Base-by-base conservation (phyloP, 371 early-diverging fungal species). In the Mortierella sp. region DNA sequence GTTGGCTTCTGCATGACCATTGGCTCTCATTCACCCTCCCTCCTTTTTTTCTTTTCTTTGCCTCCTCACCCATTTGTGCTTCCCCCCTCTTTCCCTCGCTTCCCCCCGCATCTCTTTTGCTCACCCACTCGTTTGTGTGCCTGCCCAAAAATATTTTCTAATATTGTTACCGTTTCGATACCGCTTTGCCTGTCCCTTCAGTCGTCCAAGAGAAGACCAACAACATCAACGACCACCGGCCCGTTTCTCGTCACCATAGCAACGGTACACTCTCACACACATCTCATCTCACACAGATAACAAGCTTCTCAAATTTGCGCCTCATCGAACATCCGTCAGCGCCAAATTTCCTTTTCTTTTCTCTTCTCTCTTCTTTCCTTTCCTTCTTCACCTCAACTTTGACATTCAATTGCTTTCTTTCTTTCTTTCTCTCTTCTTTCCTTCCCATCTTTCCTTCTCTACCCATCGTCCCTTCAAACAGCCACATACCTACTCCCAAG, bases 241-340 rank as follows among this genome's bases (percentile, higher is more conserved):
- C n/a, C n/a, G n/a, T 61, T 34, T 61, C 34, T 61, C 8, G 37
- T 54, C n/a, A 6, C n/a, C 2, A 6, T 9, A 21, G 19, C 37
- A 64, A 34, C 34, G 37, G 24, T 10, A 37, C 64, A 64, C 57
- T 34, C 61, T 4, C 28, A 37, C 64, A 37, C 31, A 57, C 26
- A 57, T n/a, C n/a, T n/a, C n/a, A n/a, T n/a, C n/a, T n/a, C 57
- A 28, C 9, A 57, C 28, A 3, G 54, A 54, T 8, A 57, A 28
- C 28, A n/a, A 26, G 4, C 2, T 40, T 2, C 43, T 21, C 24
- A 67, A 67, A 37, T 37, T 24, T 0, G 10, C 21, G 40, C 8
- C 9, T 40, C 67, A 67, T 40, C 67, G 40, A 67, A 67, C 40
- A 10, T 67, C 67, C 37, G 9, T 67, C 67, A 67, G 67, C 43